Conservation (phyloP, 371 early-diverging fungal species). For the Haplosporangium sp. region DNA sequence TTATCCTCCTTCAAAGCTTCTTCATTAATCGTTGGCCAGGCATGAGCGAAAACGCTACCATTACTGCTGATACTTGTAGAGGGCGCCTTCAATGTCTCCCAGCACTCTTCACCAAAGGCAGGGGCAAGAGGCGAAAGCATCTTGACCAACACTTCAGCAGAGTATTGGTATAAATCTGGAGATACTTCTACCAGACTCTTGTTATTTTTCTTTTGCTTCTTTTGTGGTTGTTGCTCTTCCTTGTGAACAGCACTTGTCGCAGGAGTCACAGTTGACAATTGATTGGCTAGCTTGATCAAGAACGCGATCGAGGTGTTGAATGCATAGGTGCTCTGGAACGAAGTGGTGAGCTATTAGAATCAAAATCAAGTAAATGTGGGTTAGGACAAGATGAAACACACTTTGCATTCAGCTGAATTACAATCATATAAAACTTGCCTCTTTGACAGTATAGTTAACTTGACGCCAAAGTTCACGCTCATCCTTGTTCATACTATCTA, state of each 20-base stretch:
- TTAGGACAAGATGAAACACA: slow-evolving; percentile 4
- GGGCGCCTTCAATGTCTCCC: slow-evolving; percentile 60
- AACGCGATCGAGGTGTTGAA: slow-evolving; percentile 87
- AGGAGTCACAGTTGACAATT: slow-evolving; percentile 56
- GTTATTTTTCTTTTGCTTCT: slow-evolving; percentile 9
- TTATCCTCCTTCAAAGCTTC: slow-evolving; percentile 64
- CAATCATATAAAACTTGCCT: slow-evolving; percentile 37
- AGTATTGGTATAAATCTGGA: slow-evolving; percentile 63
- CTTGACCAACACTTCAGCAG: slow-evolving; percentile 70
- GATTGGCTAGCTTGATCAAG: slow-evolving; percentile 87
- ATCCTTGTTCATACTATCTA: slow-evolving; percentile 59
- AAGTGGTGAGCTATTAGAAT: slow-evolving; percentile 66
- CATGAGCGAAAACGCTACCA: slow-evolving; percentile 65
- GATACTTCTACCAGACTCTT: slow-evolving; percentile 49
- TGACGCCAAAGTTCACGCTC: slow-evolving; percentile 70
- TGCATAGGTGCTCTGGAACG: slow-evolving; percentile 68
- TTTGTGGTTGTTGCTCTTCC: not conserved
- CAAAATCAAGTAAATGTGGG: not conserved
- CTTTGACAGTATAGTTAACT: slow-evolving; percentile 64
- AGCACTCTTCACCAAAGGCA: slow-evolving; percentile 79
- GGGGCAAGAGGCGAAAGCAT: slow-evolving; percentile 87
- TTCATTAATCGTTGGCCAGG: slow-evolving; percentile 75
- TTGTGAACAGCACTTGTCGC: slow-evolving; percentile 24
- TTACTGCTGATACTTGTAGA: not conserved
- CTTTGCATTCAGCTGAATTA: no score